phyloP scores from a whole-genome alignment of 306 rosid species.

The Acacia crassicarpa region DNA sequence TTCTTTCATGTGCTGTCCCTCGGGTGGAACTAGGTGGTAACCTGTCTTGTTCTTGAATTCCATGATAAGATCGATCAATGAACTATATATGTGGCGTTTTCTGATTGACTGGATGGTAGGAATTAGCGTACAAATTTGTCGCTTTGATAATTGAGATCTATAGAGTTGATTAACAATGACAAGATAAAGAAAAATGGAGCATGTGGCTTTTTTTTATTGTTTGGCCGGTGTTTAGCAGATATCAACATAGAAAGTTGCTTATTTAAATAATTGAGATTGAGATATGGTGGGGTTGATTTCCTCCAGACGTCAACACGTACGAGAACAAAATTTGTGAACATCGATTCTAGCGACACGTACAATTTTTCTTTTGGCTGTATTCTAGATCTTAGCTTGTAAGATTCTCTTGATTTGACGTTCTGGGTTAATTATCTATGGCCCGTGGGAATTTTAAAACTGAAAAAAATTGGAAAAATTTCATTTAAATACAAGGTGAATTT shows the following conservation, averaged over 20 bases:
- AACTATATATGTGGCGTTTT: neutral
- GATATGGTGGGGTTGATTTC: neutral
- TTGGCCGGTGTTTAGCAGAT: neutral
- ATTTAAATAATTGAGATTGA: neutral
- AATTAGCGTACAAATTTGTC: neutral
- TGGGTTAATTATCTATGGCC: neutral
- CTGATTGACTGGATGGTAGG: neutral
- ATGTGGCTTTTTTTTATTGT: neutral
- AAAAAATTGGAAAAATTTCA: too few species aligned
- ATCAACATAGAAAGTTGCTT: neutral
- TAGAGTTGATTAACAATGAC: neutral
- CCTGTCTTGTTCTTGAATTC: neutral
- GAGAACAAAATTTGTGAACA: neutral
- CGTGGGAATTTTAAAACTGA: neutral
- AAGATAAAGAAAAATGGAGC: neutral
- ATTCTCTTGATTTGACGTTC: neutral
- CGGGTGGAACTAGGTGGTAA: constrained; percentile 3
- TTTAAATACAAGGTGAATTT: too few species aligned
- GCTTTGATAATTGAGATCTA: neutral
- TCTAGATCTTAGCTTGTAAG: neutral
- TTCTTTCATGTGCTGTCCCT: neutral
- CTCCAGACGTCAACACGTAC: neutral
- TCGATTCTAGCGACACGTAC: neutral
- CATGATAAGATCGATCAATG: neutral
- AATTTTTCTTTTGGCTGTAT: too few species aligned